phyloP scores from a whole-genome alignment of 2,329 filamentous ascomycete species.

The Colletotrichum magnum region DNA sequence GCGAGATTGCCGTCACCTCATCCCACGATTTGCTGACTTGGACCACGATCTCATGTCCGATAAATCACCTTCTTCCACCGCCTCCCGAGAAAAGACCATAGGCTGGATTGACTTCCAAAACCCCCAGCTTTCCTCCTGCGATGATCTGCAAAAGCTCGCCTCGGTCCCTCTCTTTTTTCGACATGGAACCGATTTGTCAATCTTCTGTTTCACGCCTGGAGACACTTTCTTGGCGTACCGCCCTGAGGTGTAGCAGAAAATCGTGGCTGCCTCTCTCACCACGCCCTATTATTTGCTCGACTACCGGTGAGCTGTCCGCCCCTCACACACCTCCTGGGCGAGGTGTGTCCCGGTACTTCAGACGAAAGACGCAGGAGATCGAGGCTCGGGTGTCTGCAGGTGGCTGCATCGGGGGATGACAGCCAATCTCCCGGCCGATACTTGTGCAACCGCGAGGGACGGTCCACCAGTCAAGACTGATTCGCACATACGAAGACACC shows the following conservation, averaged over 20 bases:
- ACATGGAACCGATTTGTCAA: conserved; percentile 23
- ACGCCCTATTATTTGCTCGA: background rate
- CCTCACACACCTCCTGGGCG: background rate
- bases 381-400: conserved; percentile 33
- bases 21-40: conserved; percentile 5
- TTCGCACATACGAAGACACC: background rate
- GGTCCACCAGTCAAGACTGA: background rate
- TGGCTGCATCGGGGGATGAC: conserved; percentile 32
- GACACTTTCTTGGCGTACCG: conserved; percentile 37
- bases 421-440: conserved; percentile 33
- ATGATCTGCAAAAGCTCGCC: background rate
- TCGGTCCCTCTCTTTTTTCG: background rate
- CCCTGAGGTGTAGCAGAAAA: conserved; percentile 30
- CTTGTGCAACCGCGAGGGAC: background rate
- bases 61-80: background rate
- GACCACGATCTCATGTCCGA: conserved; percentile 18
- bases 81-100: background rate
- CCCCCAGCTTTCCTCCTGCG: background rate
- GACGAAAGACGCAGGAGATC: conserved; percentile 35
- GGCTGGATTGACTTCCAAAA: background rate
- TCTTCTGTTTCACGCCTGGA: conserved; percentile 37
- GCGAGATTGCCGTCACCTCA: conserved; percentile 34
- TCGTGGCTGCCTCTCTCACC: background rate
- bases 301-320: too few relatives aligned
- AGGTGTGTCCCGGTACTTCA: conserved; percentile 20